Evolutionary conservation across 495 filamentous ascomycete species (phyloP).

Genomic region (Staphylotrichum tortipilum): DNA sequence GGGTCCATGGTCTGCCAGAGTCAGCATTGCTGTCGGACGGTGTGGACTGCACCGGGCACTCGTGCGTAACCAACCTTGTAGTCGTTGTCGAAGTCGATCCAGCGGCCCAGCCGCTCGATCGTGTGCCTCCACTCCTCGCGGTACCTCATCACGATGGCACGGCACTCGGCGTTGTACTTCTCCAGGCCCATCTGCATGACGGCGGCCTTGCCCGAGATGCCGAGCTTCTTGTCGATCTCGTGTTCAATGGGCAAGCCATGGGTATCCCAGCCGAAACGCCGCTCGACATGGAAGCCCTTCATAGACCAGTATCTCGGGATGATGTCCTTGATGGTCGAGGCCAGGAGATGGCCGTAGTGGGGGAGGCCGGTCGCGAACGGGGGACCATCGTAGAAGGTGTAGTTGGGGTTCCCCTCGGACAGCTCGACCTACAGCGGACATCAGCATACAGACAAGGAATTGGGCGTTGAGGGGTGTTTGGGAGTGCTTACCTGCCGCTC

Average conservation of each 20-base stretch:
- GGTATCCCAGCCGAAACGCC: conserved; percentile 72
- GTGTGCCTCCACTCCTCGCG: conserved; percentile 82
- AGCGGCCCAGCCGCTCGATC: conserved; percentile 83
- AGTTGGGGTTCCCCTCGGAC: conserved; percentile 58
- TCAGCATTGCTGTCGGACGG: background rate
- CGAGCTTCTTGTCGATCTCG: conserved; percentile 96
- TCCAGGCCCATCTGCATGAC: conserved; percentile 81
- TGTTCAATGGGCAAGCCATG: conserved; percentile 95
- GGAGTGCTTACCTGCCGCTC: conserved; percentile 32
- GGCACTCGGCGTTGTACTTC: conserved; percentile 89
- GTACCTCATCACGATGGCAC: conserved; percentile 90
- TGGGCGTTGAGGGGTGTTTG: background rate
- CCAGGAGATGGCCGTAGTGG: conserved; percentile 92
- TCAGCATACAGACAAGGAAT: conserved; percentile 1
- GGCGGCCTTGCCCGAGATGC: conserved; percentile 79
- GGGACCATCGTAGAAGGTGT: conserved; percentile 77
- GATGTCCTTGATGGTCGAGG: conserved; percentile 96
- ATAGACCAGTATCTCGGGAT: conserved; percentile 97
- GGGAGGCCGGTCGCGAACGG: conserved; percentile 59
- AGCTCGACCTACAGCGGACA: conserved; percentile 34
- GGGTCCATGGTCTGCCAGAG: conserved; percentile 71
- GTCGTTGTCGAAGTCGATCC: conserved; percentile 98
- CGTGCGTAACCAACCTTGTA: conserved; percentile 63
- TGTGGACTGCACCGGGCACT: background rate
- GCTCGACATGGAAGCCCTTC: conserved; percentile 83